These are phyloP conservation scores for Trichoderma atrobrunneum DNA, from an alignment of 2,329 filamentous ascomycete species.

Conservation along the genomic window DNA sequence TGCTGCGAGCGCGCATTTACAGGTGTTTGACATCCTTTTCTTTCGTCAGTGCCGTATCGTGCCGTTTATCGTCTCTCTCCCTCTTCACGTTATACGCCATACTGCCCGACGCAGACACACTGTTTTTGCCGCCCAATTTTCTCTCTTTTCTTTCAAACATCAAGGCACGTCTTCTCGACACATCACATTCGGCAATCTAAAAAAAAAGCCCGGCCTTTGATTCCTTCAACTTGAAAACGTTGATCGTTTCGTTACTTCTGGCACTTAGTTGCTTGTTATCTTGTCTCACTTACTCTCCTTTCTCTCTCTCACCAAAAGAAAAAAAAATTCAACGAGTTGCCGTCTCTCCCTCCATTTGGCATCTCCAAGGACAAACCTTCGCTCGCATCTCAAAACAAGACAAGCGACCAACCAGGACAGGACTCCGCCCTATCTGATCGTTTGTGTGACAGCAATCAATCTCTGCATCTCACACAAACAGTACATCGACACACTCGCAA, in stretches of 20 bases:
- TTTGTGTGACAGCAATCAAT: constrained; percentile 11
- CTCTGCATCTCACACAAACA: background rate
- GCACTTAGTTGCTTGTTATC: background rate
- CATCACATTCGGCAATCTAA: background rate
- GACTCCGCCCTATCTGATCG: constrained; percentile 8
- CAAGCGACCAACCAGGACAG: constrained; percentile 1
- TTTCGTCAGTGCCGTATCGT: background rate
- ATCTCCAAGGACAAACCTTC: constrained; percentile 3
- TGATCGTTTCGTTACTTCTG: constrained; percentile 6
- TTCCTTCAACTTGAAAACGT: constrained; percentile 14
- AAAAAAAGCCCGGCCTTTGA: background rate
- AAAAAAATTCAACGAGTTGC: background rate
- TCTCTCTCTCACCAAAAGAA: background rate
- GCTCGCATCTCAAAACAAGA: background rate
- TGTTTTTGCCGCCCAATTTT: background rate
- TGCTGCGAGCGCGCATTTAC: background rate
- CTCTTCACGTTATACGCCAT: background rate
- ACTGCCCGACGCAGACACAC: background rate
- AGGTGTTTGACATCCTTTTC: background rate
- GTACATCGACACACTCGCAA: background rate
- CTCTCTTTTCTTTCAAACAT: constrained; percentile 6
- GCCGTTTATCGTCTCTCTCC: background rate
- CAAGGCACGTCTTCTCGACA: constrained; percentile 4
- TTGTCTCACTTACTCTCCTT: background rate
- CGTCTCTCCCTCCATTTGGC: background rate